Conservation (phyloP, 164 flowering plant genomes). For the Chimonanthus praecox region DNA sequence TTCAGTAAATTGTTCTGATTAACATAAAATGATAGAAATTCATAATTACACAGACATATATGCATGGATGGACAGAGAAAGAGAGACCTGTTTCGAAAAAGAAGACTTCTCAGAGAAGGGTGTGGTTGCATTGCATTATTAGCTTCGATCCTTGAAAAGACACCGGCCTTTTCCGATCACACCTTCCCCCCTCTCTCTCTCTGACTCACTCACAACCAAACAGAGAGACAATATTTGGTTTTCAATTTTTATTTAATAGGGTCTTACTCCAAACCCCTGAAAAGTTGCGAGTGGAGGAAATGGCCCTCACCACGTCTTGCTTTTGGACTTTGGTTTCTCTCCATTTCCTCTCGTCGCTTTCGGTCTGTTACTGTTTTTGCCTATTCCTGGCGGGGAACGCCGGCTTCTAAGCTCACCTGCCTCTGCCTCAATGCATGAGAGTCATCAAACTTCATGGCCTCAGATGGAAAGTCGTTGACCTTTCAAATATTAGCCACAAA, state of each 20-base stretch:
- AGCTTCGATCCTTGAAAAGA: neutral
- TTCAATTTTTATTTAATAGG: neutral
- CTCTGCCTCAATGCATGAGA: neutral
- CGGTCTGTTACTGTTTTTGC: constrained; percentile 5
- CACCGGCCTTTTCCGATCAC: constrained; percentile 7
- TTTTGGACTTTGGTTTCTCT: neutral
- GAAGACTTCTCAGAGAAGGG: constrained; percentile 2
- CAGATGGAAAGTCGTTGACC: neutral
- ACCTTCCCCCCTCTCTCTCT: constrained; percentile 1
- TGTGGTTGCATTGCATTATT: too few species aligned
- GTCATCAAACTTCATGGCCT: neutral
- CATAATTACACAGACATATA: neutral
- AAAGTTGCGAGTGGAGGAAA: neutral
- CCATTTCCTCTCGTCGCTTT: neutral
- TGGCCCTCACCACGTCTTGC: neutral
- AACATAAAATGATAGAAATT: too few species aligned
- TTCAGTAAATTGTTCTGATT: neutral
- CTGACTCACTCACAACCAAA: neutral
- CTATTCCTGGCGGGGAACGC: constrained; percentile 2
- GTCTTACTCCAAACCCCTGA: neutral
- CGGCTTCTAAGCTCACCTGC: neutral
- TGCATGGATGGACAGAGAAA: neutral
- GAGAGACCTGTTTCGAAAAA: constrained; percentile 6
- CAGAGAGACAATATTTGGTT: too few species aligned
- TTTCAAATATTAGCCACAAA: neutral